Percentiles rank a stretch among this genome's conserved stretches.
Conservation (phyloP, 345 rosid genomes). For the Ricinus communis region DNA sequence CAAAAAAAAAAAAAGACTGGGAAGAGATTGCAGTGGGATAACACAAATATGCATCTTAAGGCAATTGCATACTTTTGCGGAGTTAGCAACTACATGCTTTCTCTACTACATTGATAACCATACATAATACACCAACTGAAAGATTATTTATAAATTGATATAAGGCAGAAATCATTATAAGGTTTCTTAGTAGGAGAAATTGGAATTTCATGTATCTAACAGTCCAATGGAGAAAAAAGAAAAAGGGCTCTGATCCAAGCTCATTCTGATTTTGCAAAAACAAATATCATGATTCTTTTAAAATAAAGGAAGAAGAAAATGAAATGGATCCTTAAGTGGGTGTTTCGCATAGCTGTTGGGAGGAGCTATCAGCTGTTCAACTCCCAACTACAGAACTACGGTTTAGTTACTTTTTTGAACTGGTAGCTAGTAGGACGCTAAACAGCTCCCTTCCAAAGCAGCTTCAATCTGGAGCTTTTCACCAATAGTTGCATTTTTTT, state of each 20-base stretch:
- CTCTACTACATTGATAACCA: background rate
- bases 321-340: background rate
- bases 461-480: too few relatives aligned
- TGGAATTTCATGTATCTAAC: background rate
- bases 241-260: slow-evolving; percentile 7
- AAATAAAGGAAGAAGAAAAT: slow-evolving; percentile 1
- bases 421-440: too few relatives aligned
- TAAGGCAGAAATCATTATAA: background rate
- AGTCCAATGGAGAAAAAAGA: background rate
- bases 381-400: too few relatives aligned
- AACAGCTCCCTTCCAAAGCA: too few relatives aligned
- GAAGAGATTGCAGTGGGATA: too few relatives aligned
- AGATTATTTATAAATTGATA: background rate
- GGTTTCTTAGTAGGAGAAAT: background rate
- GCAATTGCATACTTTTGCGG: background rate
- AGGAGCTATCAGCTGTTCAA: too few relatives aligned
- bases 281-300: background rate
- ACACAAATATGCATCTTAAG: too few relatives aligned
- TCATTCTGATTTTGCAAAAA: background rate
- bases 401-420: too few relatives aligned
- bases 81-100: background rate
- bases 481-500: too few relatives aligned
- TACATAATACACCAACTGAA: background rate
- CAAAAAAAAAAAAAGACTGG: background rate
- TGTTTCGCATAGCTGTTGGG: too few relatives aligned